These are phyloP conservation scores for Diutina neorugosa DNA, from an alignment of 1,139 yeast genomes.

Conservation along the genomic window DNA sequence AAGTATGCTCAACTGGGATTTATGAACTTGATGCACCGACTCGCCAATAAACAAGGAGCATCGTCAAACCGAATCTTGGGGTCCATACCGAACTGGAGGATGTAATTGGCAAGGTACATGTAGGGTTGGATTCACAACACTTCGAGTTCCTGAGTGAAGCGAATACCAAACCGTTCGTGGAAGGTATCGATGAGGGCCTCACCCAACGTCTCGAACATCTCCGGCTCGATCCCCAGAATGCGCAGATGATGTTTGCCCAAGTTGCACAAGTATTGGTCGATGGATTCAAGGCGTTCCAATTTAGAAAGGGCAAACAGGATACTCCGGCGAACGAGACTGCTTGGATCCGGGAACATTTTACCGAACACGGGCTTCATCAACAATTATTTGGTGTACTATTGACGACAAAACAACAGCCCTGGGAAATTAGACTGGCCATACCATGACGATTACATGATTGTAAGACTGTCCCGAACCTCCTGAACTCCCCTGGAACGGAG, in stretches of 20 bases:
- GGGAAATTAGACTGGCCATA: too few relatives aligned
- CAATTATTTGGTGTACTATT: conserved; percentile 48
- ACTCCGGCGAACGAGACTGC: conserved; percentile 77
- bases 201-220: conserved; percentile 69
- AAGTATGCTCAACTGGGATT: conserved; percentile 2
- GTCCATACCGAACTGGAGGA: conserved; percentile 55
- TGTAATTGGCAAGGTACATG: conserved; percentile 50
- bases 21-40: conserved; percentile 1
- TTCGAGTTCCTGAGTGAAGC: conserved; percentile 39
- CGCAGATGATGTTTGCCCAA: conserved; percentile 70
- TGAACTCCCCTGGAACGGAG: too few relatives aligned
- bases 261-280: conserved; percentile 50
- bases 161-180: conserved; percentile 48
- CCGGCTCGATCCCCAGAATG: conserved; percentile 62
- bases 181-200: conserved; percentile 65
- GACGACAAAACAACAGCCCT: conserved; percentile 47
- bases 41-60: background rate
- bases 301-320: conserved; percentile 46
- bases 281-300: conserved; percentile 23
- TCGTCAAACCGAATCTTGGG: conserved; percentile 17
- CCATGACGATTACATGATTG: too few relatives aligned
- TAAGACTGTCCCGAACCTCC: too few relatives aligned
- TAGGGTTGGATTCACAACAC: conserved; percentile 48
- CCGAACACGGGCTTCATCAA: conserved; percentile 42
- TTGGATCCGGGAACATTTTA: conserved; percentile 45